Base-by-base conservation (phyloP, 108 stramenopile species). In the Conticribra guillardii region DNA sequence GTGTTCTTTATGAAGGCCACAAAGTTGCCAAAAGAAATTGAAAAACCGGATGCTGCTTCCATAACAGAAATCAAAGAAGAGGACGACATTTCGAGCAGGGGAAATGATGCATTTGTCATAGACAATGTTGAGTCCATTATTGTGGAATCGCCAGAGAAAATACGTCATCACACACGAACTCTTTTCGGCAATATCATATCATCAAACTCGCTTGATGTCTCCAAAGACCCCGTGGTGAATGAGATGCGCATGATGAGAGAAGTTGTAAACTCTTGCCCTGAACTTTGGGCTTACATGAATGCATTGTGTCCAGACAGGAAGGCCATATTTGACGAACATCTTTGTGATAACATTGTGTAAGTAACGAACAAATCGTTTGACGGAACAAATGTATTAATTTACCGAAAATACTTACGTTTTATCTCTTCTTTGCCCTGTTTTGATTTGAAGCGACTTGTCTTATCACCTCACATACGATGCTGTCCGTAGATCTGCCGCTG, bases 151-250 rank as follows among this genome's bases (percentile, higher is more conserved):
- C 44, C 62, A 1, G 77, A 84, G 31, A 61, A 80, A 17, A 61
- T 58, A 24, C 76, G 55, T 28, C 60, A 67, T 37, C 65, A 75
- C 18, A 71, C 30, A n/a, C 81, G 81, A 14, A 84, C 79, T 48
- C 28, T 83, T n/a, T 21, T 63, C 23, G 81, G 72, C 44, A 53
- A 59, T 26, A 19, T 37, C n/a, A 41, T 30, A 18, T 50, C 75
- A 16, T 50, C 63, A 18, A 85, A 80, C 62, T 46, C 76, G 21
- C 64, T 87, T 54, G 87, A 90, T 57, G 60, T 86, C 73, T 84
- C 83, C 8, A 70, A 70, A 48, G 69, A 60, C 29, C 60, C 45
- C 5, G 22, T 70, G 19, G 60, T 61, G 16, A 70, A 70, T 30
- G 69, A 70, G 28, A 58, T 70, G 2, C 69, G 60, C 21, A 29